Evolutionary conservation across 2,329 filamentous ascomycete genomes (phyloP).

Genomic region (Xylariaceae sp.): DNA sequence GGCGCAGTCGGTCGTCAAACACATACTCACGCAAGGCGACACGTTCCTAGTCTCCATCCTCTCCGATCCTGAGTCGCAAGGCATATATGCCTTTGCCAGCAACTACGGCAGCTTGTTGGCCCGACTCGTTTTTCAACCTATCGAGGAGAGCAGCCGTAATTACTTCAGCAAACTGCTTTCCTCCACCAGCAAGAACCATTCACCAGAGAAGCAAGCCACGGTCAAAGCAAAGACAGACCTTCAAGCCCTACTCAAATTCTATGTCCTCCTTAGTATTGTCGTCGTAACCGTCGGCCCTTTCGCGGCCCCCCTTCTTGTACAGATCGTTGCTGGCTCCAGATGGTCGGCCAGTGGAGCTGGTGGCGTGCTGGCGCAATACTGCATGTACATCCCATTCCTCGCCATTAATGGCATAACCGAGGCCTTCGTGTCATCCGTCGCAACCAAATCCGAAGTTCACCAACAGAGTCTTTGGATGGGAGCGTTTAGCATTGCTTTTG

Average conservation of each 20-base stretch:
- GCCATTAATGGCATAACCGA: slow-evolving; percentile 90
- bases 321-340: slow-evolving; percentile 67
- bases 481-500: slow-evolving; percentile 73
- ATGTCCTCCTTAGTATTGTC: slow-evolving; percentile 67
- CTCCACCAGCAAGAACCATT: slow-evolving; percentile 13
- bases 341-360: slow-evolving; percentile 76
- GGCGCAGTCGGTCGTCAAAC: slow-evolving; percentile 84
- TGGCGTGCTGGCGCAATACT: slow-evolving; percentile 72
- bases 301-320: slow-evolving; percentile 68
- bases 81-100: slow-evolving; percentile 85
- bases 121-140: slow-evolving; percentile 84
- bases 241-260: slow-evolving; percentile 63
- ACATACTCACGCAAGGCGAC: slow-evolving; percentile 91
- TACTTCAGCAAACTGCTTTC: slow-evolving; percentile 79
- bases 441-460: slow-evolving; percentile 69
- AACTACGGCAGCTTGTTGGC: slow-evolving; percentile 92
- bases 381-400: slow-evolving; percentile 88
- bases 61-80: slow-evolving; percentile 75
- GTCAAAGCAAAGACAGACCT: slow-evolving; percentile 49
- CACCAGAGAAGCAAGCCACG: slow-evolving; percentile 22
- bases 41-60: slow-evolving; percentile 79
- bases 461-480: slow-evolving; percentile 81
- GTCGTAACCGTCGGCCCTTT: slow-evolving; percentile 69
- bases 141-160: slow-evolving; percentile 89
- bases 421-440: slow-evolving; percentile 87